Conservation (phyloP, 2,329 filamentous ascomycete genomes). For the Botrytis medusae region DNA sequence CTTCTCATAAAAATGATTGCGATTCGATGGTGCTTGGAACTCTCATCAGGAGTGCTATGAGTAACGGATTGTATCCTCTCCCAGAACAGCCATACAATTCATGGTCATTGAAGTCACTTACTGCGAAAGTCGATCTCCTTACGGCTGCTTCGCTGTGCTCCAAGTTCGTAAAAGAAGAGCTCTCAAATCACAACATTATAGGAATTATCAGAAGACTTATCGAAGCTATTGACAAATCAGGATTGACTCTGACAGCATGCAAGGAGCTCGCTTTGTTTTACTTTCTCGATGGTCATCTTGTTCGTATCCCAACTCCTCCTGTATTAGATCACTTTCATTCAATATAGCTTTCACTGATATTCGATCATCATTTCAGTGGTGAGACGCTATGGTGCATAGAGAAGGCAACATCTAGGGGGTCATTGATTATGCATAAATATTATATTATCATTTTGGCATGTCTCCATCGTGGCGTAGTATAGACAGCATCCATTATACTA, state of each 20-base stretch:
- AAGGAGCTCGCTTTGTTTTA: neutral
- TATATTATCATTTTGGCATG: too few relatives aligned
- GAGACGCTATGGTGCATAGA: too few relatives aligned
- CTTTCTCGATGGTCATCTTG: too few relatives aligned
- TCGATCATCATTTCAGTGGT: too few relatives aligned
- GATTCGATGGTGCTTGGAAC: constrained; percentile 10
- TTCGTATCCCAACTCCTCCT: too few relatives aligned
- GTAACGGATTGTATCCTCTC: neutral
- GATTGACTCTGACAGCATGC: neutral
- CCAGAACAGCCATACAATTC: neutral
- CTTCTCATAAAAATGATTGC: neutral
- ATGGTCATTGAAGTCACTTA: neutral
- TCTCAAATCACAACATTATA: neutral
- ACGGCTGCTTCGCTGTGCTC: neutral
- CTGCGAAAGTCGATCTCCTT: neutral
- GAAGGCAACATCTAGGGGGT: too few relatives aligned
- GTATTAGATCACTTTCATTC: too few relatives aligned
- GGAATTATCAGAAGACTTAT: neutral
- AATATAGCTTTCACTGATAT: too few relatives aligned
- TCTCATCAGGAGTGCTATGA: neutral
- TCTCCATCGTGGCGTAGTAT: too few relatives aligned
- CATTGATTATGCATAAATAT: too few relatives aligned
- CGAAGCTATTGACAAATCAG: neutral
- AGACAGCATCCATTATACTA: too few relatives aligned
- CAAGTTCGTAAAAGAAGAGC: neutral